phyloP scores from a whole-genome alignment of 441 rosid species.

The Erodium texanum region DNA sequence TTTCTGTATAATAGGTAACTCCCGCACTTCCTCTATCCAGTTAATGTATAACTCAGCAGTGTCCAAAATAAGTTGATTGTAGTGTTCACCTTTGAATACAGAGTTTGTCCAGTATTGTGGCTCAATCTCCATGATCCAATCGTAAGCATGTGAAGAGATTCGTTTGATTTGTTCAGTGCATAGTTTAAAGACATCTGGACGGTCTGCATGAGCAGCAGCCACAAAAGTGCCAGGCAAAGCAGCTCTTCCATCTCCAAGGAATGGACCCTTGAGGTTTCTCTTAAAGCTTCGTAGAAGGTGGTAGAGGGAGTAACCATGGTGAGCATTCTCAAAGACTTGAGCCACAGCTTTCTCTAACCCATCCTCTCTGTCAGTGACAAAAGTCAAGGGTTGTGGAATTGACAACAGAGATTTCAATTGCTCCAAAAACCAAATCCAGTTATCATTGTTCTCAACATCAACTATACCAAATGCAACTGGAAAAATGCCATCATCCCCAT shows the following conservation, averaged over 20 bases:
- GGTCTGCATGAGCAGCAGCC: conserved; percentile 70
- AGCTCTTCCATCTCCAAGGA: conserved; percentile 70
- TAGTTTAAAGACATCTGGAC: conserved; percentile 45
- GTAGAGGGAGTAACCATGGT: conserved; percentile 64
- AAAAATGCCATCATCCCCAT: conserved; percentile 68
- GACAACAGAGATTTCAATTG: conserved; percentile 52
- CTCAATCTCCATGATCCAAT: conserved; percentile 70
- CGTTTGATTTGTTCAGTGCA: conserved; percentile 51
- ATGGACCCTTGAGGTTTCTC: conserved; percentile 72
- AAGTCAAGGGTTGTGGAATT: conserved; percentile 47
- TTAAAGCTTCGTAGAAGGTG: conserved; percentile 68
- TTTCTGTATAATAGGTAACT: conserved; percentile 57
- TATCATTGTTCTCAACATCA: conserved; percentile 61
- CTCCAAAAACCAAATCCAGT: conserved; percentile 80
- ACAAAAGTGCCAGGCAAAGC: conserved; percentile 49
- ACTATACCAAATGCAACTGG: conserved; percentile 75
- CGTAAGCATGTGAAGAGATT: conserved; percentile 58
- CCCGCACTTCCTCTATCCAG: conserved; percentile 72
- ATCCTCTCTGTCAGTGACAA: conserved; percentile 72
- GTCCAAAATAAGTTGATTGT: conserved; percentile 49
- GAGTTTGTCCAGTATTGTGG: conserved; percentile 63
- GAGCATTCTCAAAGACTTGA: conserved; percentile 58
- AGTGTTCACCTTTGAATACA: conserved; percentile 63
- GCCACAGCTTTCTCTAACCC: conserved; percentile 43
- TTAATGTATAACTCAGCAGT: conserved; percentile 49